Conservation (phyloP, 2,329 filamentous ascomycete species). For the Fusarium caatingaense region DNA sequence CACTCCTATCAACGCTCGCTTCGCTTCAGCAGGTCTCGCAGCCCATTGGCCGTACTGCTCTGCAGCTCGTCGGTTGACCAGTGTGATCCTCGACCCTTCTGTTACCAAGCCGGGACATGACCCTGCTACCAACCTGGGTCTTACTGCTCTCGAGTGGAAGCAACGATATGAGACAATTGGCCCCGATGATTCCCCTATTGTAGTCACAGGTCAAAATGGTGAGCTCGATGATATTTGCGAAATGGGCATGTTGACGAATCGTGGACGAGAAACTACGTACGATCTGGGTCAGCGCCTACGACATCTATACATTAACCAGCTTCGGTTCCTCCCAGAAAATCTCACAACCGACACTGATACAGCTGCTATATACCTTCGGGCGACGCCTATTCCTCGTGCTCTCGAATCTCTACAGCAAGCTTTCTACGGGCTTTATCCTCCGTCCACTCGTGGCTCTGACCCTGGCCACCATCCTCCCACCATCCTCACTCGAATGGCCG, state of each 20-base stretch:
- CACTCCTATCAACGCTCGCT: conserved; percentile 87
- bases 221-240: conserved; percentile 86
- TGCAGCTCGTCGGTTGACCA: conserved; percentile 75
- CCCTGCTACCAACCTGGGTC: conserved; percentile 45
- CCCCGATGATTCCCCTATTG: conserved; percentile 72
- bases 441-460: conserved; percentile 53
- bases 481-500: conserved; percentile 71
- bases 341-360: conserved; percentile 65
- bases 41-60: conserved; percentile 92
- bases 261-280: conserved; percentile 77
- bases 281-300: conserved; percentile 75
- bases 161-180: conserved; percentile 88
- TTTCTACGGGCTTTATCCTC: conserved; percentile 80
- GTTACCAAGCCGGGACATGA: conserved; percentile 47
- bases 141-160: conserved; percentile 68
- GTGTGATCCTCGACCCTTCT: conserved; percentile 59
- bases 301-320: conserved; percentile 78
- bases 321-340: conserved; percentile 73
- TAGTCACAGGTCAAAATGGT: conserved; percentile 74
- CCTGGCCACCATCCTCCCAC: conserved; percentile 68
- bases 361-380: conserved; percentile 76
- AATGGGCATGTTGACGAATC: conserved; percentile 80
- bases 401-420: conserved; percentile 82
- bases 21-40: conserved; percentile 78
- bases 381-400: conserved; percentile 79